A percentile compares a stretch with the other conserved stretches of the same genome.
These are phyloP conservation scores for Picocystis sp. DNA, from an alignment of 163 green algal species.

Conservation along the genomic window DNA sequence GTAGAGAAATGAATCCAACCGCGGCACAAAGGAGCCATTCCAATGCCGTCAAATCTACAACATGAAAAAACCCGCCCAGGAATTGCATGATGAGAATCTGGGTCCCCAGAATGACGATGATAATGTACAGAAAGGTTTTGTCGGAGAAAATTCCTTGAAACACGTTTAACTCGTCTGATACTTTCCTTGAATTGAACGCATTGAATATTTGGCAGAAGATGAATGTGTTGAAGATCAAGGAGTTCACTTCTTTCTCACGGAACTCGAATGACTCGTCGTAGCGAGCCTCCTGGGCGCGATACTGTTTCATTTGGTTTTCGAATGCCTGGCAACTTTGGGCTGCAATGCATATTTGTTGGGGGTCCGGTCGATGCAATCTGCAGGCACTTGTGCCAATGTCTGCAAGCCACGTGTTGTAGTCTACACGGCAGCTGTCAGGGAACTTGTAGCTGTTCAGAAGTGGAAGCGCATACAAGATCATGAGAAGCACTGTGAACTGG, in stretches of 20 bases:
- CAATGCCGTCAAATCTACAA: not conserved
- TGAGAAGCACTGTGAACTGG: conserved; percentile 22
- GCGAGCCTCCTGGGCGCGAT: too few relatives aligned
- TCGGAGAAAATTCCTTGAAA: conserved; percentile 51
- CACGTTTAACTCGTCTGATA: conserved; percentile 76
- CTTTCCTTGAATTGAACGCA: conserved; percentile 74
- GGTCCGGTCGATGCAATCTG: too few relatives aligned
- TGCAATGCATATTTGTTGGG: too few relatives aligned
- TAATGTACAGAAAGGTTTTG: conserved; percentile 62
- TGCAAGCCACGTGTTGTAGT: too few relatives aligned
- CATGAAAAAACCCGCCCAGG: not conserved
- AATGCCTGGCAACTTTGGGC: too few relatives aligned
- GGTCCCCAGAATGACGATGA: conserved; percentile 48
- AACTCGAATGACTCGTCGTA: conserved; percentile 1
- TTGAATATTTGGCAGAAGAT: conserved; percentile 91
- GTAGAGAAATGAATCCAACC: too few relatives aligned
- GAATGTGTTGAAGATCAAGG: conserved; percentile 94
- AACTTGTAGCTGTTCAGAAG: conserved; percentile 1
- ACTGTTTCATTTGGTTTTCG: too few relatives aligned
- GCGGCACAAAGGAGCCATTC: too few relatives aligned
- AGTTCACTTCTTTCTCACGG: conserved; percentile 31
- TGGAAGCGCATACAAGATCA: conserved; percentile 13
- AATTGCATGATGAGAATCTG: conserved; percentile 21
- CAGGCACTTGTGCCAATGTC: too few relatives aligned
- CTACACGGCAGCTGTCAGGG: not conserved